Evolutionary conservation across 2,329 filamentous ascomycete genomes (phyloP).

Genomic region (Pseudogymnoascus sp.): DNA sequence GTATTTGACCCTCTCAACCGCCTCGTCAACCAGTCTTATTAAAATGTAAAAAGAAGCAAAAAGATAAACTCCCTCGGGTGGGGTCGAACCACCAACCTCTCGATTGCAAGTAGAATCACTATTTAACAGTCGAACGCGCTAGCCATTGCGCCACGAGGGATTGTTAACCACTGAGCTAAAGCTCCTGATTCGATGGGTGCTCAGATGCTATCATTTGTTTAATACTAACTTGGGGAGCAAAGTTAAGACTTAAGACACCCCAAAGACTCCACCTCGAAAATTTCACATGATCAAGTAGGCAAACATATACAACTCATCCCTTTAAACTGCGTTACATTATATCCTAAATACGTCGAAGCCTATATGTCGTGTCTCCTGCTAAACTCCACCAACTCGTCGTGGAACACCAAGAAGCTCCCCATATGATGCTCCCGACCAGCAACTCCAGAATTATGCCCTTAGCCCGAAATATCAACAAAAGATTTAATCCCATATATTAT

Average conservation of each 20-base stretch:
- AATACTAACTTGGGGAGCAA: background rate
- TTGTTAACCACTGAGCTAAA: constrained; percentile 4
- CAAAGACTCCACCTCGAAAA: background rate
- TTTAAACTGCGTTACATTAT: background rate
- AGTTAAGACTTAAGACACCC: too few relatives aligned
- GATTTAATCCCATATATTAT: background rate
- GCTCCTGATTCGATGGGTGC: background rate
- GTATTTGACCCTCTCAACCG: background rate
- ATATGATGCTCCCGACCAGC: background rate
- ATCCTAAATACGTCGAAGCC: background rate
- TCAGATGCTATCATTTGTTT: background rate
- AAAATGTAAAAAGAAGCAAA: background rate
- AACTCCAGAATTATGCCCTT: constrained; percentile 5
- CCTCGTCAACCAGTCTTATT: background rate
- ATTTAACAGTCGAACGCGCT: constrained; percentile 11
- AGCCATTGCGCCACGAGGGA: constrained; percentile 11
- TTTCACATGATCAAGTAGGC: background rate
- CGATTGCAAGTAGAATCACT: constrained; percentile 3
- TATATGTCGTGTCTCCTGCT: background rate
- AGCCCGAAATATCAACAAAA: background rate
- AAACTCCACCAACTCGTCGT: background rate
- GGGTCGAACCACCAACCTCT: constrained; percentile 11
- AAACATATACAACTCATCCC: background rate
- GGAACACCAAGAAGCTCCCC: background rate
- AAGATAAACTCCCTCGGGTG: constrained; percentile 9